Evolutionary conservation across 2,329 filamentous ascomycete genomes (phyloP).

Genomic region (Fonsecaea multimorphosa): DNA sequence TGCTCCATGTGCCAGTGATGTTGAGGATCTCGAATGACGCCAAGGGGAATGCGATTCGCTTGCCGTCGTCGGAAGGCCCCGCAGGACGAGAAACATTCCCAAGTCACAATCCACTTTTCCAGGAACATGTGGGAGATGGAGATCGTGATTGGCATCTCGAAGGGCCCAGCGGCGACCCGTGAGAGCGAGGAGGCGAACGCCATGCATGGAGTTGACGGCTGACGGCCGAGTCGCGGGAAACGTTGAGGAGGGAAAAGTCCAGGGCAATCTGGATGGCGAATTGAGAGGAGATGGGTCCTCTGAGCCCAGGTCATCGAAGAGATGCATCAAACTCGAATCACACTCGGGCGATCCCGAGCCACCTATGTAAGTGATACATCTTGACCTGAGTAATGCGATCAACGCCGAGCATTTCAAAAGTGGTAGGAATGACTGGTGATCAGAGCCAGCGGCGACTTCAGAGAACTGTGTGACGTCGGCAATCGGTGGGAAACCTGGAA

Average conservation of each 20-base stretch:
- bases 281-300: background rate
- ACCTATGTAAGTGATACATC: slow-evolving; percentile 1
- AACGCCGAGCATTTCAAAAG: background rate
- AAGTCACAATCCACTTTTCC: slow-evolving; percentile 22
- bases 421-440: background rate
- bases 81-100: slow-evolving; percentile 2
- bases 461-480: slow-evolving; percentile 9
- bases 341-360: background rate
- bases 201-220: background rate
- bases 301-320: background rate
- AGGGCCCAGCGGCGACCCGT: background rate
- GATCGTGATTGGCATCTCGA: slow-evolving; percentile 12
- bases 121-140: slow-evolving; percentile 24
- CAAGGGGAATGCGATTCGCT: slow-evolving; percentile 20
- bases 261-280: background rate
- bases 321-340: background rate
- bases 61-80: slow-evolving; percentile 15
- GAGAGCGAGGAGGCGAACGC: slow-evolving; percentile 2
- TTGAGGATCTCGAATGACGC: slow-evolving; percentile 23
- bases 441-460: background rate
- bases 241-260: background rate
- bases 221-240: background rate
- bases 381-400: background rate
- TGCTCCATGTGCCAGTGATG: slow-evolving; percentile 25
- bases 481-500: background rate